Conservation (phyloP, 2,329 filamentous ascomycete genomes). For the Fusarium coffeatum region DNA sequence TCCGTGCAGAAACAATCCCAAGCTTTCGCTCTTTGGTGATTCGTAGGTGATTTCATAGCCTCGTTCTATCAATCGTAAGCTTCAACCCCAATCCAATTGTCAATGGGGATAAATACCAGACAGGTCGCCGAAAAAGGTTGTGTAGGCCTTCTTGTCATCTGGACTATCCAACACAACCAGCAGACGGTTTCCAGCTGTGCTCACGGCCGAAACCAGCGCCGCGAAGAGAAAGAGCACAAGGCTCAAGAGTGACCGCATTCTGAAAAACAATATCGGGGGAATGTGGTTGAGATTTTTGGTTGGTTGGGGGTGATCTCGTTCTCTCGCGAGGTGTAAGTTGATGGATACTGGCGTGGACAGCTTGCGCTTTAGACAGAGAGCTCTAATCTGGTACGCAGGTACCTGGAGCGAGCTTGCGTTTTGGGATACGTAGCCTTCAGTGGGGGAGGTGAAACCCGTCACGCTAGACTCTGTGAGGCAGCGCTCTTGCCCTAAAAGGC, state of each 20-base stretch:
- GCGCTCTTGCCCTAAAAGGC: not conserved
- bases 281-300: slow-evolving; percentile 11
- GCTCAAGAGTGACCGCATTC: slow-evolving; percentile 80
- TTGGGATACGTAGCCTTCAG: slow-evolving; percentile 55
- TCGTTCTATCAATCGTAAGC: slow-evolving; percentile 68
- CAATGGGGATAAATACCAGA: slow-evolving; percentile 62
- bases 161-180: slow-evolving; percentile 88
- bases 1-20: slow-evolving; percentile 86
- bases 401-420: slow-evolving; percentile 45
- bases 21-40: slow-evolving; percentile 81
- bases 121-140: slow-evolving; percentile 81
- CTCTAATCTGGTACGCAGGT: slow-evolving; percentile 30
- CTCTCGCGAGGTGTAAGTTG: slow-evolving; percentile 30
- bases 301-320: slow-evolving; percentile 17
- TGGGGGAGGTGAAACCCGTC: slow-evolving; percentile 17
- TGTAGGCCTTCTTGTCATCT: slow-evolving; percentile 83
- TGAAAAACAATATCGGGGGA: not conserved
- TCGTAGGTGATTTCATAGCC: slow-evolving; percentile 85
- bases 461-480: slow-evolving; percentile 27
- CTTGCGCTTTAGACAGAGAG: slow-evolving; percentile 39
- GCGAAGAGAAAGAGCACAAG: slow-evolving; percentile 75
- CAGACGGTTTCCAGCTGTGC: slow-evolving; percentile 81
- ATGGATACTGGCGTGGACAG: slow-evolving; percentile 37
- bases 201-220: slow-evolving; percentile 78
- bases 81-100: not conserved